Base-by-base conservation (phyloP, 1,284 basidiomycete genomes). In the Trichosporon faecale region DNA sequence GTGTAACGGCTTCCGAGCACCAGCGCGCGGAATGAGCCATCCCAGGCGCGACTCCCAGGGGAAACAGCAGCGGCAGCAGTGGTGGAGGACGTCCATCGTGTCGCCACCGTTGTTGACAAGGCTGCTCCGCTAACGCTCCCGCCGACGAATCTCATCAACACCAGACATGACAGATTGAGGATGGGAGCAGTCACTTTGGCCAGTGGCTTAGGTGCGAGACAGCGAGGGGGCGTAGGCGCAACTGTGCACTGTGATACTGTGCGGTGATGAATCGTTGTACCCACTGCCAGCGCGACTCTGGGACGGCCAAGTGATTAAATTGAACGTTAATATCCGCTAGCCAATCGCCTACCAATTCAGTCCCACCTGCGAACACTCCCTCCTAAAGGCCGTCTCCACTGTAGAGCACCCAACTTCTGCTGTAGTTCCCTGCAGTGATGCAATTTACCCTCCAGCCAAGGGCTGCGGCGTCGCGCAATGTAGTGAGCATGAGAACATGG, bases 301-400 rank as follows among this genome's bases (percentile, higher is more conserved):
- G 57, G 27, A 31, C 57, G 16, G 57, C 27, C 57, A 27, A 18
- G 12, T 60, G 14, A n/a, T 31, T 61, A n/a, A 61, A 31, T 61
- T 29, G 29, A 61, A 61, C 57, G 27, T 61, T 61, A 61, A 61
- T 23, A 18, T 33, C 29, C 57, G 27, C 27, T 61, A 61, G 57
- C 57, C 57, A 61, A 61, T 31, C 57, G 57, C 57, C 57, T 61
- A 31, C 16, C 57, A 61, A 61, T 61, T 61, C 29, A 61, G 29
- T 61, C 57, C 57, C 57, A 31, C 57, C 27, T 16, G 57, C 57
- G 12, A 31, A n/a, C n/a, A 18, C 49, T 52, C 8, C n/a, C 21
- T 52, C 23, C 14, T 52, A 23, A 52, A 23, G 49, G n/a, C 49
- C 49, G 49, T 52, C 49, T 23, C 49, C 49, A 52, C n/a, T 52